phyloP scores from a whole-genome alignment of 164 flowering plant genomes.

The Annona squamosa region DNA sequence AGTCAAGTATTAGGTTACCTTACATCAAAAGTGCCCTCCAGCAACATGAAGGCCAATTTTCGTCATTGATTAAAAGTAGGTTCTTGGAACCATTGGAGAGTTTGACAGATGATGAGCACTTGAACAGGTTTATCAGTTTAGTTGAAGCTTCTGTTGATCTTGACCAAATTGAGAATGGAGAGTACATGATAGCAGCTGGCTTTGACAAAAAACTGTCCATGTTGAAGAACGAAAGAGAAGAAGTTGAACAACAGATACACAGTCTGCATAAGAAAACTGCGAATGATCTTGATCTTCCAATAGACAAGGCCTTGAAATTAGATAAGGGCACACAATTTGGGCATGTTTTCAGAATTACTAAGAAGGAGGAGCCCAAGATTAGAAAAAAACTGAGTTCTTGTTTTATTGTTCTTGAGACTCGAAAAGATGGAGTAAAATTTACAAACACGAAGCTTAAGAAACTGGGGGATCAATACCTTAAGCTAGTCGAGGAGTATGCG shows the following conservation, averaged over 20 bases:
- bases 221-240: conserved; percentile 67
- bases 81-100: conserved; percentile 51
- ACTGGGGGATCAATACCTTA: conserved; percentile 79
- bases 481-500: conserved; percentile 73
- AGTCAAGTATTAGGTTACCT: conserved; percentile 88
- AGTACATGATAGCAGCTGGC: conserved; percentile 80
- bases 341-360: conserved; percentile 94
- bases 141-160: conserved; percentile 90
- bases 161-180: conserved; percentile 94
- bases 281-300: conserved; percentile 71
- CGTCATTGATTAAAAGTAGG: conserved; percentile 56
- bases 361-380: conserved; percentile 95
- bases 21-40: conserved; percentile 65
- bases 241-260: conserved; percentile 63
- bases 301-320: conserved; percentile 81
- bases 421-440: conserved; percentile 96
- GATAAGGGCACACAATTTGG: conserved; percentile 94
- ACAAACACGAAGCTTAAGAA: conserved; percentile 88
- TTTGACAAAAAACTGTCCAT: conserved; percentile 56
- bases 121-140: conserved; percentile 75
- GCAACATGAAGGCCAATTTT: conserved; percentile 70
- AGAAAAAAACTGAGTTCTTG: conserved; percentile 76
- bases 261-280: conserved; percentile 77
- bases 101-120: conserved; percentile 80
- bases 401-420: conserved; percentile 85